A percentile compares a stretch with the other conserved stretches of the same genome.
Conservation (phyloP, 768 basidiomycete species). For the Pulveroboletus sp. region DNA sequence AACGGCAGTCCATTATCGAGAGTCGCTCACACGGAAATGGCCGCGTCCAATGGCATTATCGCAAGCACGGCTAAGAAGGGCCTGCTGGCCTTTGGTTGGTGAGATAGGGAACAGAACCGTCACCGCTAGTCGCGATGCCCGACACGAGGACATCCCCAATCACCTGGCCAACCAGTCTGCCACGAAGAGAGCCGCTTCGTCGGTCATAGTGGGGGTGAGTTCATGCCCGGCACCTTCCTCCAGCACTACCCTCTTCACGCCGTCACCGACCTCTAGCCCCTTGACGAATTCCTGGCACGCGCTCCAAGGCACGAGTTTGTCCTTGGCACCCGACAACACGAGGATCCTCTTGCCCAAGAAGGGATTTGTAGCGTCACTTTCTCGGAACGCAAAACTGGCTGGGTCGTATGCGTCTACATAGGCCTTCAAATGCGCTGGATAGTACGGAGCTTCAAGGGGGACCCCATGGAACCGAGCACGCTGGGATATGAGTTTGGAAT, state of each 20-base stretch:
- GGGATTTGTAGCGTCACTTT: constrained; percentile 42
- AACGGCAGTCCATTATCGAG: too few relatives aligned
- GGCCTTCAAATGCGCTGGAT: constrained; percentile 49
- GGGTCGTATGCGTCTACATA: constrained; percentile 48
- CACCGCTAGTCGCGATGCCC: too few relatives aligned
- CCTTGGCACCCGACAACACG: constrained; percentile 61
- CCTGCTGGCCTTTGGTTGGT: too few relatives aligned
- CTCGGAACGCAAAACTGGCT: constrained; percentile 37
- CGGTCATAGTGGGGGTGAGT: constrained; percentile 57
- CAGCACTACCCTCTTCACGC: constrained; percentile 53
- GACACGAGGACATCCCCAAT: neutral
- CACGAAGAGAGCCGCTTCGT: constrained; percentile 34
- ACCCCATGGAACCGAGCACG: constrained; percentile 49
- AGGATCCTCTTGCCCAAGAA: constrained; percentile 72
- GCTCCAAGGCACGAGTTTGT: constrained; percentile 64
- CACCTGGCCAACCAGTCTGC: constrained; percentile 22
- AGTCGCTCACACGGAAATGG: too few relatives aligned
- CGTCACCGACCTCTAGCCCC: constrained; percentile 49
- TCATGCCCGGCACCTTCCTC: constrained; percentile 57
- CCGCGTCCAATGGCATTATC: too few relatives aligned
- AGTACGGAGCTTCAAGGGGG: constrained; percentile 44
- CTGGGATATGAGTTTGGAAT: constrained; percentile 46
- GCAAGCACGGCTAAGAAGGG: too few relatives aligned
- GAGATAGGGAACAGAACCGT: too few relatives aligned
- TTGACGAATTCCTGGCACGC: constrained; percentile 54